These are phyloP conservation scores for Sordariomycetes sp. DNA, from an alignment of 2,329 filamentous ascomycete genomes.

Conservation along the genomic window DNA sequence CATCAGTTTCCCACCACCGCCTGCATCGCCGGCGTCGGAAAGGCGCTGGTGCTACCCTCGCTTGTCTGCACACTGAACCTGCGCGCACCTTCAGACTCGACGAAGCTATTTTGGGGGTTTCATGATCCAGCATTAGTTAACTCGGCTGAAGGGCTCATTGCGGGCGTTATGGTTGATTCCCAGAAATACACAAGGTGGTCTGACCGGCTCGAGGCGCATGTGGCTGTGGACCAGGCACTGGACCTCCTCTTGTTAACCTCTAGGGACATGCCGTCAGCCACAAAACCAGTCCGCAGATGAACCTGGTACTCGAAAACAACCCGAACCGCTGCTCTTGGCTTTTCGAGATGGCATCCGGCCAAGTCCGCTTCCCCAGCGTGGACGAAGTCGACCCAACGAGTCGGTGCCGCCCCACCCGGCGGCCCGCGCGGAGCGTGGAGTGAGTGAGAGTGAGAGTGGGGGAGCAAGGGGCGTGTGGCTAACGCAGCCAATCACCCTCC, in stretches of 20 bases:
- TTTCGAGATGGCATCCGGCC: too few relatives aligned
- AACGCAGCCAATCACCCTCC: too few relatives aligned
- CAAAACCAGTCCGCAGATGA: too few relatives aligned
- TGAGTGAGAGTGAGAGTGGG: too few relatives aligned
- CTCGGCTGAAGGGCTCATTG: conserved; percentile 13
- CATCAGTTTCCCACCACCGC: conserved; percentile 15
- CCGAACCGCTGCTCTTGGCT: too few relatives aligned
- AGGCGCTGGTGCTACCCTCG: conserved; percentile 17
- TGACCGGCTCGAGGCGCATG: not conserved
- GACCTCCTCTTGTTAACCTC: conserved; percentile 2
- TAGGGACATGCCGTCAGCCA: too few relatives aligned
- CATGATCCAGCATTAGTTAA: conserved; percentile 14
- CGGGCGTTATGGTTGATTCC: conserved; percentile 14
- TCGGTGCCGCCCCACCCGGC: too few relatives aligned
- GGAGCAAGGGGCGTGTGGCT: too few relatives aligned
- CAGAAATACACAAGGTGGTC: conserved; percentile 5
- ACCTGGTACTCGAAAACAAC: too few relatives aligned
- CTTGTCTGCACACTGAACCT: conserved; percentile 12
- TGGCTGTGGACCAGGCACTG: conserved; percentile 9
- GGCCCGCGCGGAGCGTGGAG: too few relatives aligned
- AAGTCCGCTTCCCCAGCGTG: too few relatives aligned
- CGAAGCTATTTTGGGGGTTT: conserved; percentile 19
- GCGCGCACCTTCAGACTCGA: conserved; percentile 4
- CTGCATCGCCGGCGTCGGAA: conserved; percentile 19
- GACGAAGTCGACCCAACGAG: too few relatives aligned